phyloP scores from a whole-genome alignment of 164 flowering plant species.

The Vitis riparia region DNA sequence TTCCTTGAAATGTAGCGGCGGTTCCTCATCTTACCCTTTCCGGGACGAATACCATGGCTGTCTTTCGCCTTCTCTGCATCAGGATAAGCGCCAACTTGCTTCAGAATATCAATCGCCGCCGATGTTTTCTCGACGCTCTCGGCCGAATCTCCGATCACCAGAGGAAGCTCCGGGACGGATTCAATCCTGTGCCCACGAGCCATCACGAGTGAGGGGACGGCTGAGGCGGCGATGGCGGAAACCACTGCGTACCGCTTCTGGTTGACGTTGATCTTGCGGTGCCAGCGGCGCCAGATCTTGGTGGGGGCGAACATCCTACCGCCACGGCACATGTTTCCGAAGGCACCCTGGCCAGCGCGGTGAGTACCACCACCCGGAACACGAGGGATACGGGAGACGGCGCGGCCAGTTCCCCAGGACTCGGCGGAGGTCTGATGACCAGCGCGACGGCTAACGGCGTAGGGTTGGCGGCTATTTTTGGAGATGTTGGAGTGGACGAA shows the following conservation, averaged over 20 bases:
- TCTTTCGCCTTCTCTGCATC: constrained; percentile 90
- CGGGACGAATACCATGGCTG: constrained; percentile 63
- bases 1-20: constrained; percentile 66
- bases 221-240: constrained; percentile 82
- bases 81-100: constrained; percentile 66
- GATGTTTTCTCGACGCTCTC: constrained; percentile 79
- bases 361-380: constrained; percentile 97
- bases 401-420: constrained; percentile 96
- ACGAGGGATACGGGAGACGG: constrained; percentile 95
- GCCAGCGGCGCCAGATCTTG: constrained; percentile 94
- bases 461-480: constrained; percentile 84
- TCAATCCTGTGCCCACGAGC: constrained; percentile 84
- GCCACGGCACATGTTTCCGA: constrained; percentile 96
- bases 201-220: constrained; percentile 70
- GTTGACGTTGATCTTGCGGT: constrained; percentile 64
- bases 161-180: constrained; percentile 71
- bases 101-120: constrained; percentile 61
- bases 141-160: constrained; percentile 64
- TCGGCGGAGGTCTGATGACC: constrained; percentile 97
- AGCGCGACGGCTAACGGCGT: constrained; percentile 69
- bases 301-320: constrained; percentile 95
- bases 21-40: constrained; percentile 89
- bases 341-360: constrained; percentile 94
- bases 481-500: constrained; percentile 73
- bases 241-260: constrained; percentile 80